A percentile compares a stretch with the other conserved stretches of the same genome.
Conservation (phyloP, 345 rosid genomes). For the Salix viminalis region DNA sequence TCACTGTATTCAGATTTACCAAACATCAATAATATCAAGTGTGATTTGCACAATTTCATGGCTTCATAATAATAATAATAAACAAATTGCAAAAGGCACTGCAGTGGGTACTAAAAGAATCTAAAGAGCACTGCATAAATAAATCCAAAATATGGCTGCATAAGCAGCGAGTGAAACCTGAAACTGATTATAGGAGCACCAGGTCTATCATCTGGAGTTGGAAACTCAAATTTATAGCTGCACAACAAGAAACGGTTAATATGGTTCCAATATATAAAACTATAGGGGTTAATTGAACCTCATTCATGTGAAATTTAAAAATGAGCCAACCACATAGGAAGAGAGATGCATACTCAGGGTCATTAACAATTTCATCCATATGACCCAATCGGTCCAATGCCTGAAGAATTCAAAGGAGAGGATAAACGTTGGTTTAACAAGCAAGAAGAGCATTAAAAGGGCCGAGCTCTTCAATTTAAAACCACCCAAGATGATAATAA, state of each 20-base stretch:
- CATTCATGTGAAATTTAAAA: constrained; percentile 1
- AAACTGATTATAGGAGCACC: constrained; percentile 97
- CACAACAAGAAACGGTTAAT: constrained; percentile 21
- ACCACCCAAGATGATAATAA: constrained; percentile 4
- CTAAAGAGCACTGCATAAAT: neutral
- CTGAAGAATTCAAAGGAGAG: constrained; percentile 35
- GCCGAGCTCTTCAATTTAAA: constrained; percentile 1
- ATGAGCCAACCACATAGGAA: constrained; percentile 7
- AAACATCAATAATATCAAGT: constrained; percentile 12
- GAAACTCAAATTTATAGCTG: constrained; percentile 99
- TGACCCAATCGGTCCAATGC: constrained; percentile 88
- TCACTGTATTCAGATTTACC: constrained; percentile 52
- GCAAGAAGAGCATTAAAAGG: neutral
- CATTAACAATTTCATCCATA: constrained; percentile 91
- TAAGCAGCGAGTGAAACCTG: constrained; percentile 53
- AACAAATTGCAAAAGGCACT: neutral
- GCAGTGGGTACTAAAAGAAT: neutral
- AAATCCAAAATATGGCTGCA: constrained; percentile 8
- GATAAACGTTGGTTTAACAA: neutral
- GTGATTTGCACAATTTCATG: neutral
- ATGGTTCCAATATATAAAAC: neutral
- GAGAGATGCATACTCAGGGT: constrained; percentile 76
- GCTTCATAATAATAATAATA: neutral
- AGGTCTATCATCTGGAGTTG: constrained; percentile 97
- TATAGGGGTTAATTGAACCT: neutral